Evolutionary conservation across 148 eudicot genomes (phyloP), one percentile per base, ranked within the genome.

Genomic region (Chenopodium berlandieri): DNA sequence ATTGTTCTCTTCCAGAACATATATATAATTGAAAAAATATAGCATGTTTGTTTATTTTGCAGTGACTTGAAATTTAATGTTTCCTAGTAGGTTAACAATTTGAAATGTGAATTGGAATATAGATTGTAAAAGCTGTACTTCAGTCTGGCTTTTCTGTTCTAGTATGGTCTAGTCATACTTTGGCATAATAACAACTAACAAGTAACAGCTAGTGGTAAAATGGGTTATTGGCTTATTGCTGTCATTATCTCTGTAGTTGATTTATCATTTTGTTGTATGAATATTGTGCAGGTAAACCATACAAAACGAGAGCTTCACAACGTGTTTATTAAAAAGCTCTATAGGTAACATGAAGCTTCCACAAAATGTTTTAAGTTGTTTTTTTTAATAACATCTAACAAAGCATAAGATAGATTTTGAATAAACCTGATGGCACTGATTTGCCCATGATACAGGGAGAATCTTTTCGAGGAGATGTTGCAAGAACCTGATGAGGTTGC

Each of bases 261-360:
- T 37, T 67, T n/a, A 34, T 31, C 19, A 37, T 86, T 20, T 52
- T 63, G 83, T 80, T 3, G 12, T 37, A 47, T 78, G 69, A 81
- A 50, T 63, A 22, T 56, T 81, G 54, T 76, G 82, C 89, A 96
- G 99, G 99, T 97, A 69, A 97, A 97, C 84, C 97, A 97, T 85
- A 92, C 93, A 32, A 97, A 92, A 83, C 88, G 98, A 80, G 99
- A 97, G 85, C 86, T 97, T 84, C 99, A 97, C 88, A 97, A 92
- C 80, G 97, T 92, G 76, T 94, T 97, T 85, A 97, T 97, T 78
- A 90, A 79, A 79, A 94, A 90, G 82, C 94, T 96, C 75, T 97
- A 97, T 93, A 94, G 99, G 99, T 97, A 84, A 82, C 66, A 64
- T 78, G 65, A 37, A 46, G 17, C 60, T 54, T 54, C 60, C 16